Percentiles rank a stretch among this genome's conserved stretches.
These are phyloP conservation scores for Diaporthe citriasiana DNA, from an alignment of 2,329 filamentous ascomycete genomes.

Conservation along the genomic window DNA sequence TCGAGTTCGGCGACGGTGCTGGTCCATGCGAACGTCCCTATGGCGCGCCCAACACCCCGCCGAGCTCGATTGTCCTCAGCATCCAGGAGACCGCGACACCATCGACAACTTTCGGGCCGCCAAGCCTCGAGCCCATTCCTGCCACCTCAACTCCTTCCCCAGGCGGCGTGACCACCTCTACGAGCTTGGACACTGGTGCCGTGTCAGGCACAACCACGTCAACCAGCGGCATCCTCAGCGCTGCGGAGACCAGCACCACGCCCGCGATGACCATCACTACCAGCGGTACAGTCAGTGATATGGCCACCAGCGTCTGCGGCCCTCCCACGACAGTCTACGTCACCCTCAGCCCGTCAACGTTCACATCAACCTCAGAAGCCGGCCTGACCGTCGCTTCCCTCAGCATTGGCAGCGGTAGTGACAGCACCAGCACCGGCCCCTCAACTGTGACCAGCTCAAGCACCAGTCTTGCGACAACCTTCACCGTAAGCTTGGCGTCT, in stretches of 20 bases:
- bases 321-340: constrained; percentile 34
- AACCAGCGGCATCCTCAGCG: constrained; percentile 1
- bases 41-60: constrained; percentile 38
- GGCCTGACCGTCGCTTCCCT: constrained; percentile 23
- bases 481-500: constrained; percentile 23
- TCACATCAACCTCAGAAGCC: constrained; percentile 14
- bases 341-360: constrained; percentile 26
- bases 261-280: background rate
- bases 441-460: constrained; percentile 35
- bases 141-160: background rate
- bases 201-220: background rate
- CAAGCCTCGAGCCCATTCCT: background rate
- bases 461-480: constrained; percentile 38
- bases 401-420: constrained; percentile 9
- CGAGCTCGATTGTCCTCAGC: constrained; percentile 30
- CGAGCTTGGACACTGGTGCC: constrained; percentile 20
- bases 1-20: constrained; percentile 39
- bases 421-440: background rate
- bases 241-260: background rate
- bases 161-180: constrained; percentile 10
- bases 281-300: background rate
- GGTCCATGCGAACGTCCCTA: constrained; percentile 42
- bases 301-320: background rate
- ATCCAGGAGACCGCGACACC: constrained; percentile 5
- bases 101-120: background rate